Evolutionary conservation across 2,329 filamentous ascomycete genomes (phyloP), one percentile per base, ranked within the genome.

Genomic region (Leptographium radiaticola): DNA sequence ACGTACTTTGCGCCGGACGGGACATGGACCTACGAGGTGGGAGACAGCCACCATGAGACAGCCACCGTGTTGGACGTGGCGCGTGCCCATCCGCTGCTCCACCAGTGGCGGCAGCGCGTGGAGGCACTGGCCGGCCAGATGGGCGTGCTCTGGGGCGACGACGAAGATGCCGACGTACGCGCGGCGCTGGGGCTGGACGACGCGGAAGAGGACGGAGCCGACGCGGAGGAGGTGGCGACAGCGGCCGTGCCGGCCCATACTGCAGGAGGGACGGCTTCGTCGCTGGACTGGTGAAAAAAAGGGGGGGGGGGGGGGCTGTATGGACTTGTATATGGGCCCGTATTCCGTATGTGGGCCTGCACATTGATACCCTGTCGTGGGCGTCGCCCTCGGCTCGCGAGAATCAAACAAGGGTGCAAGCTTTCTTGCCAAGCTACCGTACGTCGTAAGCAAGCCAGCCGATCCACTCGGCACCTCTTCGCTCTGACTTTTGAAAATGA

Each of bases 1-100:
- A 72, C 79, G n/a, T 89, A 77, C 66, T 87, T 87, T 73, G 77
- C 77, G 4, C 69, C 75, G 12, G 84, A 88, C 62, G 87, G 86
- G 0, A 79, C 82, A 42, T 89, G 85, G 84, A 81, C 70, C 61
- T 91, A 78, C 65, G 69, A 15, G 20, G 15, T 40, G 15, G 70
- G 66, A 8, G 65, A 67, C 6, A 66, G 62, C 16, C 63, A 63
- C 13, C 66, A 64, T 6, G 65, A 61, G 9, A 68, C 64, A 1
- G 74, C 77, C 1, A 67, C 80, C 4, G 83, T 86, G 59, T 66
- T 71, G 40, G 76, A 84, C 62, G 77, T 89, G 47, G 85, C 84
- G 1, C 71, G 70, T 42, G 75, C 79, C 31, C 87, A 90, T 67
- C 87, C 87, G 40, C 59, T 88, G 50, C 64, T 89, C 42, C 66